These are phyloP conservation scores for Ophiostoma fasciatum DNA, from an alignment of 2,329 filamentous ascomycete genomes.

Conservation along the genomic window DNA sequence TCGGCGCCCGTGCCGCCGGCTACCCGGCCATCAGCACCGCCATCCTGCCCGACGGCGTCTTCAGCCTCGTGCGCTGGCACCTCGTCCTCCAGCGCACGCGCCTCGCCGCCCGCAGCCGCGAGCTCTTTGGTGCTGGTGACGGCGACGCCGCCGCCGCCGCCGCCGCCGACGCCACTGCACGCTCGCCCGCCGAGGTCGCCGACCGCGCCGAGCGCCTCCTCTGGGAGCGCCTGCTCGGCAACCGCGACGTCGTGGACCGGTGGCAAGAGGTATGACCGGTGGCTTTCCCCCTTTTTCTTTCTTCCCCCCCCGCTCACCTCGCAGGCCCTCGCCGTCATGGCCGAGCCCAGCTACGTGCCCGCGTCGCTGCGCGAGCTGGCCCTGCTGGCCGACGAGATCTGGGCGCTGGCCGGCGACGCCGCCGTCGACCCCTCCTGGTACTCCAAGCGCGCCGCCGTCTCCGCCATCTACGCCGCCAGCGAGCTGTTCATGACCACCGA, in stretches of 20 bases:
- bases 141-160: conserved; percentile 13
- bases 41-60: conserved; percentile 63
- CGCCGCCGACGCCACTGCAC: conserved; percentile 9
- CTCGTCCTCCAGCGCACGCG: conserved; percentile 50
- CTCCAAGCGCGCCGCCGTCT: conserved; percentile 41
- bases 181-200: conserved; percentile 29
- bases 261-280: conserved; percentile 63
- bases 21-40: conserved; percentile 79
- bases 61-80: conserved; percentile 70
- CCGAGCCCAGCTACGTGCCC: conserved; percentile 63
- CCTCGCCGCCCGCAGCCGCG: conserved; percentile 29
- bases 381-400: conserved; percentile 79
- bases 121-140: conserved; percentile 23
- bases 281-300: background rate
- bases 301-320: background rate
- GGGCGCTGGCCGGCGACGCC: conserved; percentile 69
- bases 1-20: conserved; percentile 70
- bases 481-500: conserved; percentile 96
- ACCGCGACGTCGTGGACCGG: conserved; percentile 53
- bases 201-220: conserved; percentile 56
- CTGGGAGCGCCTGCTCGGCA: conserved; percentile 63
- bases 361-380: conserved; percentile 66
- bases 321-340: conserved; percentile 80
- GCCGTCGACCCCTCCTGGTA: conserved; percentile 86
- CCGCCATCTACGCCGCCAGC: conserved; percentile 49